Conservation (phyloP, 768 basidiomycete genomes). For the Porpolomopsis calyptriformis region DNA sequence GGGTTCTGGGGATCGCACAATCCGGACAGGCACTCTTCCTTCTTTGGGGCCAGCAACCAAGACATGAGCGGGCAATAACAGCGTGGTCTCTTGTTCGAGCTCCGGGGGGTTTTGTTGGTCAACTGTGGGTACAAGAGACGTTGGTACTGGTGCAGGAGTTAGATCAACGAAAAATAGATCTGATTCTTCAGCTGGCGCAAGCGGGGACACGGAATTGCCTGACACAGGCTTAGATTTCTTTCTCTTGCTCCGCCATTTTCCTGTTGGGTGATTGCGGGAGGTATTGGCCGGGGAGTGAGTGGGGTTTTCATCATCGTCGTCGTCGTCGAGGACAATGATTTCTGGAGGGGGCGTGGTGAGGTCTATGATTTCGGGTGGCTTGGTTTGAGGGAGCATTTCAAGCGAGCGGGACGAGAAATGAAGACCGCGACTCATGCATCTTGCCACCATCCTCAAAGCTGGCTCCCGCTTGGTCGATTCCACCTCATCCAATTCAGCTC, state of each 20-base stretch:
- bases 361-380: constrained; percentile 5
- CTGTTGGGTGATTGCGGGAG: constrained; percentile 1
- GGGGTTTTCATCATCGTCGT: constrained; percentile 1
- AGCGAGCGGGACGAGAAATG: neutral
- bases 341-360: constrained; percentile 2
- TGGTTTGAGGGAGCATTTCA: neutral
- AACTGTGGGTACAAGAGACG: constrained; percentile 11
- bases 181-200: constrained; percentile 5
- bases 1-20: constrained; percentile 30
- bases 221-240: neutral
- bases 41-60: constrained; percentile 46
- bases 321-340: constrained; percentile 1
- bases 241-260: neutral
- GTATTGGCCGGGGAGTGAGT: neutral
- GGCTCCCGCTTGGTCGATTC: constrained; percentile 29
- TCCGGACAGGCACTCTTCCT: constrained; percentile 34
- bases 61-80: constrained; percentile 66
- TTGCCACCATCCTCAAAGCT: constrained; percentile 24
- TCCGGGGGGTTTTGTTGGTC: constrained; percentile 6
- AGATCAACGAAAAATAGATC: constrained; percentile 43
- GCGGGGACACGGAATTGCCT: neutral
- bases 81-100: constrained; percentile 10
- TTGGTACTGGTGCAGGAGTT: constrained; percentile 19
- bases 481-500: constrained; percentile 14
- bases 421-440: no score